Evolutionary conservation across 1,284 basidiomycete species (phyloP).

Genomic region (Xerocomus cyaneibrunnescens): DNA sequence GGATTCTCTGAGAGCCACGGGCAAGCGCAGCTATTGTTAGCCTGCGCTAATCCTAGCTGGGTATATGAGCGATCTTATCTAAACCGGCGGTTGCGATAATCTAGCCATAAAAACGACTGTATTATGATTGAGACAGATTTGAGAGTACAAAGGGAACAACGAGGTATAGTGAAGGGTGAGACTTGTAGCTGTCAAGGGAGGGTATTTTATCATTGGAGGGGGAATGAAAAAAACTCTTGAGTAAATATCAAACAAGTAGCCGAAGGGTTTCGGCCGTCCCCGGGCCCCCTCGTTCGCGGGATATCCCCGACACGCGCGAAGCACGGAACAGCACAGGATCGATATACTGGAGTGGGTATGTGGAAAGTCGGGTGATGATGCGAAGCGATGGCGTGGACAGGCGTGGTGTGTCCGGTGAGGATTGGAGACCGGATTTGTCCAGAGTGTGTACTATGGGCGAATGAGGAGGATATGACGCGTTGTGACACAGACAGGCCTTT

Average conservation of each 20-base stretch:
- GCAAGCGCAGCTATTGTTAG: constrained; percentile 21
- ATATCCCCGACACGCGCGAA: constrained; percentile 2
- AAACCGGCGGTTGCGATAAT: constrained; percentile 9
- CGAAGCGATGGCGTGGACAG: constrained; percentile 5
- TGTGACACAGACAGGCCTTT: constrained; percentile 19
- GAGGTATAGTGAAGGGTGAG: background rate
- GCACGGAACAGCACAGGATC: constrained; percentile 17
- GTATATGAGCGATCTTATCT: constrained; percentile 18
- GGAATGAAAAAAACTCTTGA: background rate
- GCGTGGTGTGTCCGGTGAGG: background rate
- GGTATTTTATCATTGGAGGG: background rate
- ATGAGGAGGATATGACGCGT: constrained; percentile 3
- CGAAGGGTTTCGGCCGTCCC: constrained; percentile 3
- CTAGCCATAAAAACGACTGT: constrained; percentile 1
- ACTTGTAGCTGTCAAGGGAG: background rate
- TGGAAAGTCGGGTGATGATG: constrained; percentile 15
- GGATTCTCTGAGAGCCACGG: constrained; percentile 15
- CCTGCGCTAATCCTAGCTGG: background rate
- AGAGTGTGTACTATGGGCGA: background rate
- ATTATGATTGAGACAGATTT: too few relatives aligned
- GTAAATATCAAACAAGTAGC: constrained; percentile 2
- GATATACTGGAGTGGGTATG: background rate
- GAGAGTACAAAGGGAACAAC: background rate
- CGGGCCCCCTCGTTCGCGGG: background rate
- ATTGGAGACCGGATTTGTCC: background rate